Base-by-base conservation (phyloP, 2,329 filamentous ascomycete genomes). In the Mycosphaerella arachidis region DNA sequence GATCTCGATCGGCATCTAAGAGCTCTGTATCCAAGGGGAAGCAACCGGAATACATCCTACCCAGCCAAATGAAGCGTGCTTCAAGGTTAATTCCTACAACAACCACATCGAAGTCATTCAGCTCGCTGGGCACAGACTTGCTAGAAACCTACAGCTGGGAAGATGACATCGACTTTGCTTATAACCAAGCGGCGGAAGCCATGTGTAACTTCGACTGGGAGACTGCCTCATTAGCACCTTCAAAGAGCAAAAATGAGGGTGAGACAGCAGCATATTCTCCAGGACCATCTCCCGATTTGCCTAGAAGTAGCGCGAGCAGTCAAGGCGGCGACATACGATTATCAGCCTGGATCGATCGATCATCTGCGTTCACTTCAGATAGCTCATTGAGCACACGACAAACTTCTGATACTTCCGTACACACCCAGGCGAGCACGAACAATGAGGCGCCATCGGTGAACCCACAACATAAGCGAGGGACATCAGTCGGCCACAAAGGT, bases 121-220 rank as follows among this genome's bases (percentile, higher is more conserved):
- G 55, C 53, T 61, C 63, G 29, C 29, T 55, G 1, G 13, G 56
- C 10, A 57, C 56, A 8, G 67, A 63, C 33, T 57, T 62, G 37
- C 70, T 66, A 4, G 61, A 75, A 30, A 77, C 79, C 53, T 72
- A 72, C 13, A 81, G 80, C 1, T 86, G 84, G 84, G 84, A 86
- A 66, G 83, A 84, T 43, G 83, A 85, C 61, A 82, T 86, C 58
- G 84, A 86, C 64, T 86, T 82, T 66, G 84, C 82, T 66, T 86
- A 86, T 65, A 81, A 85, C 61, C 80, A 84, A 67, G 82, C 81
- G 29, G 80, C 83, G 6, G 84, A 86, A 70, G 83, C 84, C 1
- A 81, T 82, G 55, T 85, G 81, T 63, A 78, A 86, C 62, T 85
- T 84, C 59, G 82, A 86, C 60, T 86, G 84, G 83, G 76, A 79